Percentiles rank a stretch among this genome's conserved stretches.
Conservation (phyloP, 371 early-diverging fungal genomes). For the Blakeslea trispora region DNA sequence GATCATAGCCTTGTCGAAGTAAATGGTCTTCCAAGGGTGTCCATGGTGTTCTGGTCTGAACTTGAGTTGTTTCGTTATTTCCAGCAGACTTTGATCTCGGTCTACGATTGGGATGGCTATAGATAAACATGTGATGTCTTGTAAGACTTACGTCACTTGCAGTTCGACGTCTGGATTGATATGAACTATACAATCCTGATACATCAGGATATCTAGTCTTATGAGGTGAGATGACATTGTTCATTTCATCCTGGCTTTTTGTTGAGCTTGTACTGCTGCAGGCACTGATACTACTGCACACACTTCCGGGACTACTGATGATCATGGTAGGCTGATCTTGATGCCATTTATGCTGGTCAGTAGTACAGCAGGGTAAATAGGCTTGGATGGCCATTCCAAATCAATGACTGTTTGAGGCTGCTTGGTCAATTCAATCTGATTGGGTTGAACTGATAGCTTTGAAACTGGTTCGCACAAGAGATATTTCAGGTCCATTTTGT, state of each 20-base stretch:
- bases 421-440: constrained; percentile 2
- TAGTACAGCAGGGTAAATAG: constrained; percentile 11
- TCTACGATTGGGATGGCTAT: constrained; percentile 24
- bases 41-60: constrained; percentile 55
- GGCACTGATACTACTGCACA: constrained; percentile 28
- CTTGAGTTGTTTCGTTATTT: constrained; percentile 11
- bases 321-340: not conserved
- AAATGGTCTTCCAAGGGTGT: constrained; percentile 49
- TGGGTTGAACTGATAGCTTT: constrained; percentile 18
- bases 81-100: constrained; percentile 28
- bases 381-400: constrained; percentile 16
- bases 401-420: constrained; percentile 3
- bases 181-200: constrained; percentile 1
- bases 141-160: constrained; percentile 24
- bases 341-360: constrained; percentile 16
- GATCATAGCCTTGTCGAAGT: constrained; percentile 46
- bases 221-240: not conserved
- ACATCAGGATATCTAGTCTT: constrained; percentile 8
- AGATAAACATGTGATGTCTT: constrained; percentile 29
- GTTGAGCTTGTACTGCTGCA: constrained; percentile 22
- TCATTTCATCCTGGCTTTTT: constrained; percentile 1
- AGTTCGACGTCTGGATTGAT: constrained; percentile 18
- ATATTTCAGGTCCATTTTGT: constrained; percentile 26
- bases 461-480: constrained; percentile 32
- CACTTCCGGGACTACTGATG: constrained; percentile 24